Evolutionary conservation across 176 grass and related monocot genomes (phyloP), one percentile per base, ranked within the genome.

Genomic region (Phoenix roebelenii): DNA sequence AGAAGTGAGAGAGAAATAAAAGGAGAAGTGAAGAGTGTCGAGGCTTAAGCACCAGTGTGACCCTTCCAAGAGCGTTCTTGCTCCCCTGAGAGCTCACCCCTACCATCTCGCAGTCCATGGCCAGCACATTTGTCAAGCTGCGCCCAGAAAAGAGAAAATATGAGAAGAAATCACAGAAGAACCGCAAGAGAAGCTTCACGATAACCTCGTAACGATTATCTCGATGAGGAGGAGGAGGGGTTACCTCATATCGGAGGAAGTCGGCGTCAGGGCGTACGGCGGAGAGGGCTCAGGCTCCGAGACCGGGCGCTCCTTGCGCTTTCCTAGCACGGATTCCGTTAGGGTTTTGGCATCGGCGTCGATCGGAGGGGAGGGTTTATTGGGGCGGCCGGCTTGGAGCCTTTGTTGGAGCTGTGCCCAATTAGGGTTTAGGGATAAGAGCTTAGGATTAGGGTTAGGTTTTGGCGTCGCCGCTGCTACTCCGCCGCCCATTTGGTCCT

Each of bases 61-160:
- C 70, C 69, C 87, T 84, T 44, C 81, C 87, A 54, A 98, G 77
- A 19, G 93, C 87, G 59, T 78, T 98, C 67, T 88, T 92, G 70
- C 52, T 68, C 39, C 81, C 87, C 30, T 74, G 61, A 5, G 70
- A 44, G n/a, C 87, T 77, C 17, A 97, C 81, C 12, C 84, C 87
- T 51, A 97, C 87, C 93, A 97, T 97, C 81, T 97, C 87, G 52
- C 87, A 97, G 26, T 97, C 93, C 58, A 97, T 68, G 9, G 81
- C 93, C 72, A 97, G 50, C 30, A 25, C 66, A 35, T 83, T 85
- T 15, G 87, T 97, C 81, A 97, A 78, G 72, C 93, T 97, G 53
- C 22, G 70, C 24, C 12, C 7, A 7, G 23, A 28, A 0, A 24
- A 63, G 66, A 64, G 68, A 61, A 68, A 5, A 29, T n/a, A 29